Evolutionary conservation across 2,329 filamentous ascomycete species (phyloP).

Genomic region (Nigrograna mackinnonii): DNA sequence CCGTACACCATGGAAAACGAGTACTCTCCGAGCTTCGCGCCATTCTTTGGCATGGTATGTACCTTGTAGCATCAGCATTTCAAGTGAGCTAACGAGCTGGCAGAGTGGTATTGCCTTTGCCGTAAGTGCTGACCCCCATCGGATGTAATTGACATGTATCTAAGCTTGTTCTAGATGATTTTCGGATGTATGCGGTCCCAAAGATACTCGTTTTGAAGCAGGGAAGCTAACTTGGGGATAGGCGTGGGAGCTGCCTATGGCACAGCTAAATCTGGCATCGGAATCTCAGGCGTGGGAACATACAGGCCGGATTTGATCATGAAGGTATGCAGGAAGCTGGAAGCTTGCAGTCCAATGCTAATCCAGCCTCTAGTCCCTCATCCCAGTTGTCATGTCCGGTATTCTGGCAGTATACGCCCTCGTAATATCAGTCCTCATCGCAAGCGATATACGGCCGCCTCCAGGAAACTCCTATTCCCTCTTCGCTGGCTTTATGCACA

Average conservation of each 20-base stretch:
- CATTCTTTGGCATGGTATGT: constrained; percentile 86
- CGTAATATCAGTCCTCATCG: constrained; percentile 94
- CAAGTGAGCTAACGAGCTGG: constrained; percentile 39
- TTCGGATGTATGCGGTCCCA: constrained; percentile 69
- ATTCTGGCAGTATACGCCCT: constrained; percentile 98
- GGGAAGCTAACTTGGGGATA: constrained; percentile 40
- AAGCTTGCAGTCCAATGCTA: constrained; percentile 17
- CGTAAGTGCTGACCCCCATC: constrained; percentile 37
- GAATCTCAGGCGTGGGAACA: constrained; percentile 82
- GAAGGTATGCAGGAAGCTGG: constrained; percentile 73
- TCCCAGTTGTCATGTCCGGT: constrained; percentile 96
- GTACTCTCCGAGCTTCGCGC: constrained; percentile 77
- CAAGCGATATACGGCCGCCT: constrained; percentile 80
- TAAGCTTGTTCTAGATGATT: constrained; percentile 62
- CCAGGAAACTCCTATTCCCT: constrained; percentile 73
- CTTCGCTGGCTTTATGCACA: constrained; percentile 92
- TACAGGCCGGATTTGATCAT: constrained; percentile 88
- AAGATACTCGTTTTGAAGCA: constrained; percentile 1
- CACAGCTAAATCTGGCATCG: constrained; percentile 86
- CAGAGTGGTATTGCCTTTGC: constrained; percentile 78
- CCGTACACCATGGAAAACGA: constrained; percentile 46
- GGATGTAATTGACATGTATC: constrained; percentile 19
- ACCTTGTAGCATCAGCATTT: constrained; percentile 1
- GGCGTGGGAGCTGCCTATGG: constrained; percentile 80
- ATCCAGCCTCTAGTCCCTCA: constrained; percentile 65